Evolutionary conservation across 495 filamentous ascomycete species (phyloP), one percentile per base, ranked within the genome.

Genomic region (Annulohypoxylon moriforme): DNA sequence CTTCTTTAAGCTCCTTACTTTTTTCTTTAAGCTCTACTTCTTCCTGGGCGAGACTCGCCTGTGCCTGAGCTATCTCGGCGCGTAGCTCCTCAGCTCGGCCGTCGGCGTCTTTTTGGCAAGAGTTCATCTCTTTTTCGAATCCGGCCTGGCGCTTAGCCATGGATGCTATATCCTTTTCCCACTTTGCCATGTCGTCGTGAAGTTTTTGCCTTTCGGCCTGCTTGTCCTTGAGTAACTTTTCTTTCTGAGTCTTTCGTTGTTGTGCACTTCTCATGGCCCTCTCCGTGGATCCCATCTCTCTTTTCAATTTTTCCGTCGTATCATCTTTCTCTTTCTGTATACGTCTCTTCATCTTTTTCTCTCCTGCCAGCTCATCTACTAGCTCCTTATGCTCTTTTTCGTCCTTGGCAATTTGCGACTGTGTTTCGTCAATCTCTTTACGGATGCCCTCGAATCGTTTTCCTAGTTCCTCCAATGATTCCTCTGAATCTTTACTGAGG

Each of bases 281-380:
- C 73, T 97, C 94, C 22, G 96, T 84, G 29, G 87, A 87, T 50
- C 91, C 88, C 31, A 95, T 91, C 71, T 97, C 91, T 62, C 90
- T 91, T 74, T 90, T 92, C 29, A 97, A 77, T 74, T 92, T 91
- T 49, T 91, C 88, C n/a, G 90, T 94, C 27, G 87, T 89, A 65
- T 96, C 93, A 66, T 97, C 93, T 77, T 92, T 94, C 70, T 97
- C 93, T 76, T 90, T 94, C 40, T 94, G 85, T 40, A 88, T 84
- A 72, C 91, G 89, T 74, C 81, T 90, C 71, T 96, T 87, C 33
- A 90, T 86, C 68, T 94, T 93, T 60, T 94, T 88, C 31, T 89
- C 81, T 13, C 80, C 80, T 63, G 90, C 87, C 60, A 93, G 89
- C 68, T 98, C 93, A 10, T 94, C 92, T 60, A 94, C 87, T 50